Conservation (phyloP, 768 basidiomycete species). For the Termitomyces sp. region DNA sequence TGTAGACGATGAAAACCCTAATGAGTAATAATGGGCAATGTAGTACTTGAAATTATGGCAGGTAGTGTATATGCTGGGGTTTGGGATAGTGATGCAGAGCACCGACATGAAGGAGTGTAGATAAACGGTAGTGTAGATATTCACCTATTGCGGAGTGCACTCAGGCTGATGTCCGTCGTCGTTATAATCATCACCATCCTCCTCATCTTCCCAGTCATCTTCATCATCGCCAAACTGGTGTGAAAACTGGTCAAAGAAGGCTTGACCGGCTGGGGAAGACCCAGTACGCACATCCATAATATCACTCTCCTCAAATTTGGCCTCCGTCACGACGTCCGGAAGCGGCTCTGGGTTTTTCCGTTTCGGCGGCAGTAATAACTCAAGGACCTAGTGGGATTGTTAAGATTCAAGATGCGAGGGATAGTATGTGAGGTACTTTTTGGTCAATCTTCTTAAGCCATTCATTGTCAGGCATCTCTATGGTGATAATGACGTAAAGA, state of each 20-base stretch:
- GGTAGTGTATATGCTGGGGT: neutral
- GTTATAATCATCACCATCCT: slow-evolving; percentile 53
- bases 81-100: neutral
- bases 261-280: slow-evolving; percentile 67
- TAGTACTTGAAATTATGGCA: neutral
- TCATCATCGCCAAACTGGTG: slow-evolving; percentile 69
- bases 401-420: neutral
- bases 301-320: slow-evolving; percentile 68
- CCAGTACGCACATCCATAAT: slow-evolving; percentile 80
- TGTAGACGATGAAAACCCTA: slow-evolving; percentile 2
- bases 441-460: slow-evolving; percentile 70
- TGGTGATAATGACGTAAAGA: slow-evolving; percentile 73
- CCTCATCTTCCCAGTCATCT: slow-evolving; percentile 68
- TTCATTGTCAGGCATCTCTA: slow-evolving; percentile 82
- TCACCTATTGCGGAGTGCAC: slow-evolving; percentile 52
- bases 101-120: neutral
- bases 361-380: slow-evolving; percentile 69
- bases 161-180: slow-evolving; percentile 36
- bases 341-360: slow-evolving; percentile 67
- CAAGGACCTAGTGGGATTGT: slow-evolving; percentile 45
- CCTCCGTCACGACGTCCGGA: slow-evolving; percentile 68
- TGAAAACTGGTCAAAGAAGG: slow-evolving; percentile 76
- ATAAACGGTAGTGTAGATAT: neutral
- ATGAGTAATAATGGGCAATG: neutral
- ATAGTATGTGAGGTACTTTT: slow-evolving; percentile 34